A percentile compares a stretch with the other conserved stretches of the same genome.
These are phyloP conservation scores for Aspergillus ibericus DNA, from an alignment of 2,329 filamentous ascomycete genomes.

Conservation along the genomic window DNA sequence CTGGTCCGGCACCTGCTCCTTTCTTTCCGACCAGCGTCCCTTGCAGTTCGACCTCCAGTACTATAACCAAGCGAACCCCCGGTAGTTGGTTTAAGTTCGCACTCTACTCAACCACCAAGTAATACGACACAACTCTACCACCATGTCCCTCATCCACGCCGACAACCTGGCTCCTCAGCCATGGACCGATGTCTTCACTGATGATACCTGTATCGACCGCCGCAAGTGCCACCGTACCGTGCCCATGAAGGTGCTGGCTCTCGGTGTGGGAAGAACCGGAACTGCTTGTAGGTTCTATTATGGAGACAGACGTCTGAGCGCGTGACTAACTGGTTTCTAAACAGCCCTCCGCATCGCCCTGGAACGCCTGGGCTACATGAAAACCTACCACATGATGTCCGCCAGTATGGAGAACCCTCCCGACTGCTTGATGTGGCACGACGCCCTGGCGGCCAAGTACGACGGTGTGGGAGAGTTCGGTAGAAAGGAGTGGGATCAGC, in stretches of 20 bases:
- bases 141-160: slow-evolving; percentile 38
- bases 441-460: slow-evolving; percentile 64
- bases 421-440: slow-evolving; percentile 69
- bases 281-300: slow-evolving; percentile 61
- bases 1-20: slow-evolving; percentile 7
- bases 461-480: slow-evolving; percentile 63
- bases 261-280: slow-evolving; percentile 69
- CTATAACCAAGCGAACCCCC: background rate
- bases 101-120: background rate
- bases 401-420: slow-evolving; percentile 67
- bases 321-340: slow-evolving; percentile 7
- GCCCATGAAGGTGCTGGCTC: slow-evolving; percentile 70
- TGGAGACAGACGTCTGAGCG: background rate
- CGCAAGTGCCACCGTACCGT: slow-evolving; percentile 64
- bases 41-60: slow-evolving; percentile 13
- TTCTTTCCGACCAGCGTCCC: slow-evolving; percentile 9
- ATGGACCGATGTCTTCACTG: slow-evolving; percentile 54
- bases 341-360: slow-evolving; percentile 65
- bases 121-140: slow-evolving; percentile 1
- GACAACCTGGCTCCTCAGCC: slow-evolving; percentile 43
- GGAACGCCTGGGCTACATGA: slow-evolving; percentile 64
- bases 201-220: slow-evolving; percentile 67
- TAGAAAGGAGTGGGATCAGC: slow-evolving; percentile 67
- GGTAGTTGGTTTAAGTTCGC: background rate
- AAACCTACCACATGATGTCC: slow-evolving; percentile 74